These are phyloP conservation scores for Ogataea salicorniae DNA, from an alignment of 805 yeast genomes.

Conservation along the genomic window DNA sequence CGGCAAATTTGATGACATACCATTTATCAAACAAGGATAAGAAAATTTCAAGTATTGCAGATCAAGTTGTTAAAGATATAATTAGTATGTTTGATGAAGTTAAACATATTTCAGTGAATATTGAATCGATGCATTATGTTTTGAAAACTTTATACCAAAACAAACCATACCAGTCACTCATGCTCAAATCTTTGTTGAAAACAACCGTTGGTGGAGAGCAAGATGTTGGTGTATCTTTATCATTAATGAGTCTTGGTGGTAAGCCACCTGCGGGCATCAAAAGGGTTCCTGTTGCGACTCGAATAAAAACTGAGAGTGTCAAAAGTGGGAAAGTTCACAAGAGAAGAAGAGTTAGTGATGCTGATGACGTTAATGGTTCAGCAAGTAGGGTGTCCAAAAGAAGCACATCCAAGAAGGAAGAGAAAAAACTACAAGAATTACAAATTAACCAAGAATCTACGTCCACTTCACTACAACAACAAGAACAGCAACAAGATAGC, in stretches of 20 bases:
- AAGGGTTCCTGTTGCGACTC: no score
- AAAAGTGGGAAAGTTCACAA: no score
- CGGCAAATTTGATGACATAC: conserved; percentile 60
- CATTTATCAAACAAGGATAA: conserved; percentile 38
- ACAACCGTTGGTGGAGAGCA: not conserved
- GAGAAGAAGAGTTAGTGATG: no score
- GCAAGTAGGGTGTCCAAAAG: no score
- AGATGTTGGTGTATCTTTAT: not conserved
- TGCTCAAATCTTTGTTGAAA: conserved; percentile 4
- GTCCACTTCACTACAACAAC: not conserved
- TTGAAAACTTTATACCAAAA: conserved; percentile 7
- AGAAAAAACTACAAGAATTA: no score
- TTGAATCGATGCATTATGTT: conserved; percentile 10
- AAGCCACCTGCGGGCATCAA: no score
- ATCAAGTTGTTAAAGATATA: conserved; percentile 27
- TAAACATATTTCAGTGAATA: conserved; percentile 1
- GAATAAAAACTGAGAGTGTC: no score
- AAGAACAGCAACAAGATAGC: not conserved
- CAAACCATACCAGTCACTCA: conserved; percentile 13
- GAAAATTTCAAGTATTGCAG: conserved; percentile 35
- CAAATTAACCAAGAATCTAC: no score
- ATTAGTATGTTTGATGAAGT: conserved; percentile 7
- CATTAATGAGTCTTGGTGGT: not conserved
- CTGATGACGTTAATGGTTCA: no score
- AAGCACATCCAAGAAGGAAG: no score